Evolutionary conservation across 2,329 filamentous ascomycete species (phyloP).

Genomic region (Diaporthe vexans): DNA sequence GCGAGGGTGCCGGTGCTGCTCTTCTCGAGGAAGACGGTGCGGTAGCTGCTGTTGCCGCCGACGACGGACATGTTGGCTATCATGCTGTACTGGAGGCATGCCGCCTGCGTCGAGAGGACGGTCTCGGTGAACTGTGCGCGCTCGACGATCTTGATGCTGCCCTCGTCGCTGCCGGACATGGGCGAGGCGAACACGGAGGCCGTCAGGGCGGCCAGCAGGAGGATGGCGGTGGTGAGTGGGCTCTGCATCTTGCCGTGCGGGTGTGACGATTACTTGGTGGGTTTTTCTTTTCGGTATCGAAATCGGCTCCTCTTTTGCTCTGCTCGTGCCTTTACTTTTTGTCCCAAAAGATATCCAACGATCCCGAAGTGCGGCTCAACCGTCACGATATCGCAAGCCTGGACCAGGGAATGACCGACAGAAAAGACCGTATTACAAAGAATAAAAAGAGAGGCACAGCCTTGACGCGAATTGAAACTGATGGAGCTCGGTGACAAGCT

Average conservation of each 20-base stretch:
- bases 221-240: constrained; percentile 32
- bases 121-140: constrained; percentile 26
- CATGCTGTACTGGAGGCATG: constrained; percentile 59
- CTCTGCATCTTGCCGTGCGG: constrained; percentile 33
- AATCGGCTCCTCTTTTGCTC: background rate
- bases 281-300: background rate
- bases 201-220: constrained; percentile 35
- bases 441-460: constrained; percentile 37
- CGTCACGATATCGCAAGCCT: constrained; percentile 21
- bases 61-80: constrained; percentile 63
- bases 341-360: background rate
- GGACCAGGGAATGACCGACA: constrained; percentile 13
- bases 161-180: constrained; percentile 1
- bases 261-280: background rate
- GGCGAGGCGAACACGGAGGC: constrained; percentile 34
- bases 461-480: constrained; percentile 32
- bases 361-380: constrained; percentile 29
- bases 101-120: constrained; percentile 1
- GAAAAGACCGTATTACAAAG: constrained; percentile 27
- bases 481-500: constrained; percentile 18
- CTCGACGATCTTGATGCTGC: constrained; percentile 30
- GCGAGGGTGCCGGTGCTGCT: constrained; percentile 57
- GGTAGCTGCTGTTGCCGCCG: constrained; percentile 60
- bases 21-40: constrained; percentile 59
- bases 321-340: background rate